Percentiles rank a stretch among this genome's conserved stretches.
phyloP scores from a whole-genome alignment of 2,329 filamentous ascomycete species.

The Didymella pomorum region DNA sequence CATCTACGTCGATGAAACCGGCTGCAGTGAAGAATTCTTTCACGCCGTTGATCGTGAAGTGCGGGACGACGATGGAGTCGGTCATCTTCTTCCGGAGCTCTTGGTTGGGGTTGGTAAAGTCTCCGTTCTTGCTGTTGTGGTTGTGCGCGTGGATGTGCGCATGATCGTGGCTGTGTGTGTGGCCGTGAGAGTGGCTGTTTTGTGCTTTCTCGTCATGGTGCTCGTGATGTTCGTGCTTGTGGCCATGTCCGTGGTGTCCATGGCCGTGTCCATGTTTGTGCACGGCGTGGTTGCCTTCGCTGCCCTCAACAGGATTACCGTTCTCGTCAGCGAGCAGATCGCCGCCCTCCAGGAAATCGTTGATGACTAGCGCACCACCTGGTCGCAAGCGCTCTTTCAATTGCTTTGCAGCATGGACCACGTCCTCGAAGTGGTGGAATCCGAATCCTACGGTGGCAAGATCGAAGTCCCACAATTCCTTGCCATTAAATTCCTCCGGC shows the following conservation, averaged over 20 bases:
- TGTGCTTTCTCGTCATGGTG: slow-evolving; percentile 3
- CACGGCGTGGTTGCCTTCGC: slow-evolving; percentile 34
- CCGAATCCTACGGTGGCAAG: slow-evolving; percentile 54
- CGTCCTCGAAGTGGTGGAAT: slow-evolving; percentile 65
- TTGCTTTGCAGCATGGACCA: slow-evolving; percentile 64
- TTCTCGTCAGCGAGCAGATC: slow-evolving; percentile 41
- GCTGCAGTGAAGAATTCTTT: slow-evolving; percentile 69
- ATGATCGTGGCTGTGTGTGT: slow-evolving; percentile 19
- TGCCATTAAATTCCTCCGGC: slow-evolving; percentile 31
- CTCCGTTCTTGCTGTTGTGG: slow-evolving; percentile 16
- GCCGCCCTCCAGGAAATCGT: slow-evolving; percentile 70
- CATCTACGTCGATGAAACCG: slow-evolving; percentile 65
- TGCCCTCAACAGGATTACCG: slow-evolving; percentile 33
- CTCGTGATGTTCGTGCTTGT: slow-evolving; percentile 22
- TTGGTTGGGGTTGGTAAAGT: slow-evolving; percentile 19
- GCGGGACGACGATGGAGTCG: slow-evolving; percentile 69
- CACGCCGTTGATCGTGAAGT: slow-evolving; percentile 69
- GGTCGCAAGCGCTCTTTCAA: slow-evolving; percentile 69
- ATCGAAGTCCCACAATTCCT: slow-evolving; percentile 53
- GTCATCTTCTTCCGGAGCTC: slow-evolving; percentile 44
- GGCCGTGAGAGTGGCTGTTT: background rate
- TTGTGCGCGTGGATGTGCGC: slow-evolving; percentile 8
- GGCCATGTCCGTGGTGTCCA: slow-evolving; percentile 28
- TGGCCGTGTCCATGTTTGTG: slow-evolving; percentile 33
- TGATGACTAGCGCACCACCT: slow-evolving; percentile 72